Percentiles rank a stretch among this genome's conserved stretches.
phyloP scores from a whole-genome alignment of 805 yeast species.

The Lipomyces oligophaga region DNA sequence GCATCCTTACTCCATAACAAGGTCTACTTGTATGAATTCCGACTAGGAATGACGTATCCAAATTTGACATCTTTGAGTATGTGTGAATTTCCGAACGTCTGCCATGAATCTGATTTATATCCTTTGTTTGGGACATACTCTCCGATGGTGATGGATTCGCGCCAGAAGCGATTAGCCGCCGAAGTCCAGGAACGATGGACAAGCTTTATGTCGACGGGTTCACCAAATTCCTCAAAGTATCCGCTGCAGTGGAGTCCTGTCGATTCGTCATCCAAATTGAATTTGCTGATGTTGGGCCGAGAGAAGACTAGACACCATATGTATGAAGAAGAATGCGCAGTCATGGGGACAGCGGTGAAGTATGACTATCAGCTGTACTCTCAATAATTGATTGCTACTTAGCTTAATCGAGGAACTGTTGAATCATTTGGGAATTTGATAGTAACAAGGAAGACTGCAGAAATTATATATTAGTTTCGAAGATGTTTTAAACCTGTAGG shows the following conservation, averaged over 20 bases:
- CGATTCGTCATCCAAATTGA: neutral
- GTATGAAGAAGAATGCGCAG: slow-evolving; percentile 7
- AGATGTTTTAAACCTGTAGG: neutral
- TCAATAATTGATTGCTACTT: slow-evolving; percentile 2
- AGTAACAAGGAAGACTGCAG: too few relatives aligned
- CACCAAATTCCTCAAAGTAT: slow-evolving; percentile 27
- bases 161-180: slow-evolving; percentile 25
- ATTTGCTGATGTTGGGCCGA: slow-evolving; percentile 13
- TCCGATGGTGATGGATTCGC: slow-evolving; percentile 15
- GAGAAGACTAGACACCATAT: neutral
- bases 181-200: slow-evolving; percentile 35
- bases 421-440: too few relatives aligned
- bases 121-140: slow-evolving; percentile 34
- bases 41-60: slow-evolving; percentile 32
- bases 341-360: slow-evolving; percentile 12
- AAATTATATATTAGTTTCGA: neutral
- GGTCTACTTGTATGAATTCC: slow-evolving; percentile 32
- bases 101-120: slow-evolving; percentile 36
- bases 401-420: too few relatives aligned
- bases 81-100: slow-evolving; percentile 30
- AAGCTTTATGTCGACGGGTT: slow-evolving; percentile 30
- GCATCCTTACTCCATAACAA: slow-evolving; percentile 6
- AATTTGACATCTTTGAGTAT: slow-evolving; percentile 18
- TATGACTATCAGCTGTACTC: slow-evolving; percentile 26
- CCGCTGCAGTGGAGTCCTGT: slow-evolving; percentile 25